Conservation (phyloP, 202 grass and related monocot species). For the Setaria italica region DNA sequence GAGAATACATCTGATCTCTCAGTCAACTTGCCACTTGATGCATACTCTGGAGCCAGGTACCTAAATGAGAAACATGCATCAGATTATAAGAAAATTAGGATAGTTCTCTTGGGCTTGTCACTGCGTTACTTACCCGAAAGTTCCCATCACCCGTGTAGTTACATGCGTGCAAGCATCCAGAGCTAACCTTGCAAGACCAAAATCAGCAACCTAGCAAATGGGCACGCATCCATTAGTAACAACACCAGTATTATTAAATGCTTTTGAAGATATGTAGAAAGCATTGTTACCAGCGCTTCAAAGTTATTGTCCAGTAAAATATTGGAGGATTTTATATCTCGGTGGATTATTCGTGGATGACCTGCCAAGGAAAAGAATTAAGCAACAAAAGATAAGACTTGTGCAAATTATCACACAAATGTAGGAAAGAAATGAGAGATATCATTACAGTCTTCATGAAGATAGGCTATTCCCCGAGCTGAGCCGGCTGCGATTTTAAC, state of each 20-base stretch:
- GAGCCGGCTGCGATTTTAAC: constrained; percentile 87
- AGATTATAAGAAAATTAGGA: constrained; percentile 29
- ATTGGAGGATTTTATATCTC: constrained; percentile 99
- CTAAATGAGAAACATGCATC: constrained; percentile 48
- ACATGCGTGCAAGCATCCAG: constrained; percentile 85
- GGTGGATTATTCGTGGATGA: constrained; percentile 91
- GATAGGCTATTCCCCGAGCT: constrained; percentile 90
- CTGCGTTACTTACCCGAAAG: constrained; percentile 82
- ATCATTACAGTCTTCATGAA: constrained; percentile 96
- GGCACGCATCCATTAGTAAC: constrained; percentile 13
- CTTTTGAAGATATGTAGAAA: constrained; percentile 16
- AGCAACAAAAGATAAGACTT: constrained; percentile 7
- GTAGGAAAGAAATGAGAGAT: constrained; percentile 25
- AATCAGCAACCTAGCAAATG: constrained; percentile 83
- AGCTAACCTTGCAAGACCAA: constrained; percentile 94
- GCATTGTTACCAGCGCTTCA: constrained; percentile 74
- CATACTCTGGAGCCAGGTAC: constrained; percentile 97
- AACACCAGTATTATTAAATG: neutral
- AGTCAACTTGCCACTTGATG: constrained; percentile 91
- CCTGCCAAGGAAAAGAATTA: constrained; percentile 54
- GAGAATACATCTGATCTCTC: constrained; percentile 98
- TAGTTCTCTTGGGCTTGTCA: neutral
- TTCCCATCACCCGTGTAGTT: constrained; percentile 96
- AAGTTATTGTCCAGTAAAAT: constrained; percentile 94
- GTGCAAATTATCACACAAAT: neutral